phyloP scores from a whole-genome alignment of 2,329 filamentous ascomycete species.

The Phyllosticta ampelicida region DNA sequence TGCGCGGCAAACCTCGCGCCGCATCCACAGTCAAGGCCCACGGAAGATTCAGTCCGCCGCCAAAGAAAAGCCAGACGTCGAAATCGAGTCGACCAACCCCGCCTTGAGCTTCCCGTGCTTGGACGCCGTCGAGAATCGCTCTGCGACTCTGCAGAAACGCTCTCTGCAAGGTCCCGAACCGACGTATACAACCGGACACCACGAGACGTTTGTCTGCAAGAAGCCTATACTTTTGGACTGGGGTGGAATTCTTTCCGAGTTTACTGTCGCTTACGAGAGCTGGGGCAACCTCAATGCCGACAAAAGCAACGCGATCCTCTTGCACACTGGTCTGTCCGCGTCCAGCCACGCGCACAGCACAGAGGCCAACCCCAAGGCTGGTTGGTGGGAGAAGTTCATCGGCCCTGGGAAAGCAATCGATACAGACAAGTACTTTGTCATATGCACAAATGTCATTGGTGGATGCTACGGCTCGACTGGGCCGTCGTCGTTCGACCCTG shows the following conservation, averaged over 20 bases:
- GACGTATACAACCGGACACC: slow-evolving; percentile 84
- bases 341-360: slow-evolving; percentile 95
- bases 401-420: slow-evolving; percentile 76
- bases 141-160: slow-evolving; percentile 60
- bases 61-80: slow-evolving; percentile 14
- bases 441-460: slow-evolving; percentile 94
- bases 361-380: slow-evolving; percentile 70
- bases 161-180: slow-evolving; percentile 73
- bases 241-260: slow-evolving; percentile 83
- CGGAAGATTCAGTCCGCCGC: slow-evolving; percentile 1
- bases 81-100: slow-evolving; percentile 26
- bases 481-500: slow-evolving; percentile 76
- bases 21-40: slow-evolving; percentile 2
- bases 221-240: slow-evolving; percentile 79
- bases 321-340: slow-evolving; percentile 92
- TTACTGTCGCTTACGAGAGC: slow-evolving; percentile 84
- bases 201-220: slow-evolving; percentile 62
- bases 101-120: slow-evolving; percentile 32
- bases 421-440: slow-evolving; percentile 82
- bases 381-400: slow-evolving; percentile 99
- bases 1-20: slow-evolving; percentile 1
- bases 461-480: slow-evolving; percentile 95
- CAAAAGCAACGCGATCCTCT: slow-evolving; percentile 76
- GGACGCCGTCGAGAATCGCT: slow-evolving; percentile 32
- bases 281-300: slow-evolving; percentile 76